phyloP scores from a whole-genome alignment of 768 basidiomycete species.

The Agrocybe chaxingu region DNA sequence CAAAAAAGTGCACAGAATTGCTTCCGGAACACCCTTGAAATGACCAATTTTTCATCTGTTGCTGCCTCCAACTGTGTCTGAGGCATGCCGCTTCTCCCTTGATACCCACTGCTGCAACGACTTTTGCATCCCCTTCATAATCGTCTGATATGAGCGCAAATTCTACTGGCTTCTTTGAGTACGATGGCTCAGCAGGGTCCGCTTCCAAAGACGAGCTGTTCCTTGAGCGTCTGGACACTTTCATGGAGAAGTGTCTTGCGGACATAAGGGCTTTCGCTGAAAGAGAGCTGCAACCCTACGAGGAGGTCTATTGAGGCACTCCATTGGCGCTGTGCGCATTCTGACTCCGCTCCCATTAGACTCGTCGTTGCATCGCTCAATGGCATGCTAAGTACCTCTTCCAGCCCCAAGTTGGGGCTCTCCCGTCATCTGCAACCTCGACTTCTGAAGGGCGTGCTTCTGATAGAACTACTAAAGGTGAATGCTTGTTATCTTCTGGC shows the following conservation, averaged over 20 bases:
- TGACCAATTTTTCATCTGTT: no score
- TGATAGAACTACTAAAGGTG: background rate
- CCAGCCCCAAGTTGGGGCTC: slow-evolving; percentile 16
- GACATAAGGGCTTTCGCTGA: slow-evolving; percentile 62
- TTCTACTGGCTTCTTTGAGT: slow-evolving; percentile 30
- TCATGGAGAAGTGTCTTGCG: slow-evolving; percentile 53
- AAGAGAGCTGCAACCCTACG: slow-evolving; percentile 54
- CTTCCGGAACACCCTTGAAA: no score
- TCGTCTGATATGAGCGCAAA: slow-evolving; percentile 1
- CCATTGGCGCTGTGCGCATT: slow-evolving; percentile 15
- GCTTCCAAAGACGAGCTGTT: slow-evolving; percentile 47
- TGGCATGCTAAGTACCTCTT: slow-evolving; percentile 63
- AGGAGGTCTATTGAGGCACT: slow-evolving; percentile 45
- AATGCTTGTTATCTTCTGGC: background rate
- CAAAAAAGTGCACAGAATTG: no score
- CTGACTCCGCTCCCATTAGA: slow-evolving; percentile 30
- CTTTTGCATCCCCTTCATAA: no score
- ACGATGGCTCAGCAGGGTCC: slow-evolving; percentile 21
- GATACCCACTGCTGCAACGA: no score
- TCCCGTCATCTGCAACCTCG: background rate
- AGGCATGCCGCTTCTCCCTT: no score
- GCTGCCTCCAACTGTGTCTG: background rate
- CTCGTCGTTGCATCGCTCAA: slow-evolving; percentile 55
- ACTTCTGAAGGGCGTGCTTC: background rate
- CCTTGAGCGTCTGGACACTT: slow-evolving; percentile 59